phyloP scores from a whole-genome alignment of 2,329 filamentous ascomycete species.

The Phialemonium atrogriseum region DNA sequence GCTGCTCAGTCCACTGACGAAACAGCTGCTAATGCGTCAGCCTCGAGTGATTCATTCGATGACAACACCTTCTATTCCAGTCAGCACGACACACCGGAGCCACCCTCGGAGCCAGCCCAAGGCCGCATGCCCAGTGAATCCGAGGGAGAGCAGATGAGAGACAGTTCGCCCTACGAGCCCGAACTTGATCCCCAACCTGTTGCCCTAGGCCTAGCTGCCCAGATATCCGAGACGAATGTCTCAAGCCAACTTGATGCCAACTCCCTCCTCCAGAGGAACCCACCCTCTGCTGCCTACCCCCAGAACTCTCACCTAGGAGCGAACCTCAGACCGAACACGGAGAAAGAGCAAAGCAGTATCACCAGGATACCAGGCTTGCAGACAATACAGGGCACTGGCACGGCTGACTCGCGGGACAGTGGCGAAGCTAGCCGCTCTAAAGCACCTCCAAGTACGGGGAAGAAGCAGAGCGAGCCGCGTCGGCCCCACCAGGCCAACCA shows the following conservation, averaged over 20 bases:
- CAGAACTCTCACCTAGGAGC: too few relatives aligned
- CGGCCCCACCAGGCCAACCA: slow-evolving; percentile 23
- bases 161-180: slow-evolving; percentile 25
- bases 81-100: slow-evolving; percentile 70
- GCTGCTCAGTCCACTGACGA: slow-evolving; percentile 50
- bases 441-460: slow-evolving; percentile 28
- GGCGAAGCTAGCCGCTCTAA: slow-evolving; percentile 33
- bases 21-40: slow-evolving; percentile 49
- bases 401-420: slow-evolving; percentile 28
- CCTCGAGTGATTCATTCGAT: slow-evolving; percentile 73
- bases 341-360: too few relatives aligned
- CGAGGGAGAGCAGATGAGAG: slow-evolving; percentile 28
- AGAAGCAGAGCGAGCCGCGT: slow-evolving; percentile 23
- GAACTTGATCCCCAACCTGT: slow-evolving; percentile 19
- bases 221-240: background rate
- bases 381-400: slow-evolving; percentile 4
- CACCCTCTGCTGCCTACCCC: too few relatives aligned
- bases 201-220: slow-evolving; percentile 1
- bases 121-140: too few relatives aligned
- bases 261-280: background rate
- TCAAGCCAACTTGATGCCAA: background rate
- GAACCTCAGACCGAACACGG: too few relatives aligned
- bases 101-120: too few relatives aligned
- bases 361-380: slow-evolving; percentile 10
- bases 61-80: slow-evolving; percentile 96